Evolutionary conservation across 805 yeast genomes (phyloP), one percentile per base, ranked within the genome.

Genomic region (Saccharomycopsis sp.): DNA sequence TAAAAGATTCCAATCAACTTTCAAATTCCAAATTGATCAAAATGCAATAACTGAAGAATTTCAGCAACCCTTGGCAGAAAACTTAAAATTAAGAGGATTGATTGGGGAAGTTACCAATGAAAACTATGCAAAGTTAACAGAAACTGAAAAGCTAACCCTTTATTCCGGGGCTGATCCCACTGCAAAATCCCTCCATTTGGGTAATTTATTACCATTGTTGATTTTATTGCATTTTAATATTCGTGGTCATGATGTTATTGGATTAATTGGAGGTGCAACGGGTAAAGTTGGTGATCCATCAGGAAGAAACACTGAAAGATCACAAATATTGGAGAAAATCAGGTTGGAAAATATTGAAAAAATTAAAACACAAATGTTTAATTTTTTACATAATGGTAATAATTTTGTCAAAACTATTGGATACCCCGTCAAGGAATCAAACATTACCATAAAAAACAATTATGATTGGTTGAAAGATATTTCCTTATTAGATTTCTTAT

Each of bases 161-260:
- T 89, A 89, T 58, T 80, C 95, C 57, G 98, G 98, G 9, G 96
- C 96, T 0, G 98, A 92, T 55, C 98, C 98, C 1, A 79, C 95
- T 0, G 97, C 97, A 1, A 64, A 56, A 36, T 87, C 96, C 0
- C 63, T 92, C 13, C 98, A 92, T 60, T 60, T 92, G 49, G 98
- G 98, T 2, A 92, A 92, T 52, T 61, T 92, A 39, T 64, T 92
- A 25, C 98, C 98, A 1, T 60, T 92, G 48, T 74, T 92, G 79
- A 74, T 85, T 1, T 61, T 89, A 34, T 62, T 92, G 33, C 96
- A 92, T 58, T 87, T 87, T 58, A 76, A 75, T 47, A 60, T 87
- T 25, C 64, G 92, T 26, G 98, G 98, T 2, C 95, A 87, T 56
- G 71, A 73, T 45, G 74, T 86, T n/a, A 74, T 79, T 5, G 86